Base-by-base conservation (phyloP, 179 eudicot genomes). In the Camellia oleifera region DNA sequence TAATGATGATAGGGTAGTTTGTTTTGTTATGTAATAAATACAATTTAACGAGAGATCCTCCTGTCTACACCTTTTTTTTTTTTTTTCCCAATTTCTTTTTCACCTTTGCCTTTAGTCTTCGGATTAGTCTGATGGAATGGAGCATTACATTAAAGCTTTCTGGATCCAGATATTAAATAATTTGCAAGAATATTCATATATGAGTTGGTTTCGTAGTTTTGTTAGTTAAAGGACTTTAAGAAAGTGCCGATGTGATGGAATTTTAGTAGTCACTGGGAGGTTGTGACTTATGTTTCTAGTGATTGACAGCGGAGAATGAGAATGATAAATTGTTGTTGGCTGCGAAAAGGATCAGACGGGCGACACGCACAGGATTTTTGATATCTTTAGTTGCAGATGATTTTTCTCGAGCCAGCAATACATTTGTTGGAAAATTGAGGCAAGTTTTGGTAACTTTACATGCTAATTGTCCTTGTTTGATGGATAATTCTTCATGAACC, bases 271-370 rank as follows among this genome's bases (percentile, higher is more conserved):
- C 26, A 15, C 26, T 60, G 52, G 46, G 61, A 75, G 53, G 9
- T 7, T 80, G 53, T 48, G 6, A 58, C 82, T 77, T 48, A 77
- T 18, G 70, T 77, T 60, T 80, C 40, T 75, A 61, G 52, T 79
- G 26, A 58, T 77, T 80, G 14, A 84, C 96, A 95, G 98, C 97
- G 78, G 98, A 91, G 85, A 92, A 83, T 5, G 95, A 88, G 85
- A 89, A 78, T 17, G 96, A 93, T 83, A 94, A 94, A 66, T 80
- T 94, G 64, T 75, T 94, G 78, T 75, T 94, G 82, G 91, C 93
- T 46, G 92, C 92, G 57, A 86, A 80, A 81, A 89, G 80, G 85
- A 81, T 86, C 80, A 83, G 91, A 82, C 83, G 89, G 81, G 91
- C 91, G 69, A 88, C 91, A 66, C 78, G 88, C 83, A 88, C 91